These are phyloP conservation scores for Dipteronia dyeriana DNA, from an alignment of 345 rosid genomes.

Conservation along the genomic window DNA sequence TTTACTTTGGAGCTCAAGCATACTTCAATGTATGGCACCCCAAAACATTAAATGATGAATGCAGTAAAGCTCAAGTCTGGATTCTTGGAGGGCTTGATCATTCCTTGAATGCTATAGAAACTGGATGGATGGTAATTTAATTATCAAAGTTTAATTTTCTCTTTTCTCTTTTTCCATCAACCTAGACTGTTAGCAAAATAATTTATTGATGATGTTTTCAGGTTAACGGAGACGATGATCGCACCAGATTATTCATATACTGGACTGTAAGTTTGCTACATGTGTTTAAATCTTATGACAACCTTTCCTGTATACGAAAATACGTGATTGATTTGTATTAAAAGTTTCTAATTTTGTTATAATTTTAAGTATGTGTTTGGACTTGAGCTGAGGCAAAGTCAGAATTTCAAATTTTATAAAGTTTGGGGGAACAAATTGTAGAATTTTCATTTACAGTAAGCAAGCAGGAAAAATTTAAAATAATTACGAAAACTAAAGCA, in stretches of 20 bases:
- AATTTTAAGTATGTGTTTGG: too few species aligned
- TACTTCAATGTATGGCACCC: slow-evolving; percentile 30
- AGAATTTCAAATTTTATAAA: too few species aligned
- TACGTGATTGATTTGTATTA: too few species aligned
- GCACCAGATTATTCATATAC: slow-evolving; percentile 24
- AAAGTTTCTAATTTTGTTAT: too few species aligned
- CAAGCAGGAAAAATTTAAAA: too few species aligned
- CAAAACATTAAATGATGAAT: background rate
- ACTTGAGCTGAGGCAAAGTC: too few species aligned
- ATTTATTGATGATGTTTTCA: slow-evolving; percentile 1
- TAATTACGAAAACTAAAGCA: too few species aligned
- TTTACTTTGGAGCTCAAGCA: slow-evolving; percentile 27
- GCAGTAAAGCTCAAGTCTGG: slow-evolving; percentile 26
- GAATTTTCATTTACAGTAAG: too few species aligned
- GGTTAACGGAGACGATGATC: background rate
- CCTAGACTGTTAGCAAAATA: background rate
- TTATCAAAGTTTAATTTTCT: background rate
- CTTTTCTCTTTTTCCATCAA: background rate
- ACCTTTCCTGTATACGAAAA: too few species aligned
- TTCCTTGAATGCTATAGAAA: slow-evolving; percentile 14
- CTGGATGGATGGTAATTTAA: slow-evolving; percentile 30
- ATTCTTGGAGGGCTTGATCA: background rate
- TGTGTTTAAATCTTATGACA: too few species aligned
- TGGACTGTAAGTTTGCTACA: slow-evolving; percentile 36
- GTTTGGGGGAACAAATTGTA: too few species aligned